These are phyloP conservation scores for Aspergillus cejpii DNA, from an alignment of 2,329 filamentous ascomycete species.

Conservation along the genomic window DNA sequence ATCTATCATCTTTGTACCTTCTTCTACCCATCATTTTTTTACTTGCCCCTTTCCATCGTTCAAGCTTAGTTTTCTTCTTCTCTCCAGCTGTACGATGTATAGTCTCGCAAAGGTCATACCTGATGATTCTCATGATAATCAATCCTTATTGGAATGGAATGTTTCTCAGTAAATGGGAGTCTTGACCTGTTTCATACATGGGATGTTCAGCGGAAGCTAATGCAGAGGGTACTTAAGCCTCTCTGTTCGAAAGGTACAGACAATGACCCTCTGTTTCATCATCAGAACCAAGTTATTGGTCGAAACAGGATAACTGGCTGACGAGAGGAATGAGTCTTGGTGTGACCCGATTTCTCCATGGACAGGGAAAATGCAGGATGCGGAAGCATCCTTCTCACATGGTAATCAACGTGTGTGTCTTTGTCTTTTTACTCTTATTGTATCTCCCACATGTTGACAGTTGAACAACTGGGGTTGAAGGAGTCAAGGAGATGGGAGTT, in stretches of 20 bases:
- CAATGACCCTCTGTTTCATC: background rate
- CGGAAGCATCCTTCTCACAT: background rate
- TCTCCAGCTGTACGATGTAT: conserved; percentile 7
- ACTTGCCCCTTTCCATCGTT: conserved; percentile 8
- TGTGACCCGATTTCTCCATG: background rate
- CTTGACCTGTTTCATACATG: background rate
- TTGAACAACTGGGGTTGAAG: too few relatives aligned
- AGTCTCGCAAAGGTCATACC: conserved; percentile 8
- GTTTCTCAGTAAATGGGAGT: conserved; percentile 10
- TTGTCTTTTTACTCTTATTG: too few relatives aligned
- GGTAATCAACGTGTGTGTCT: background rate
- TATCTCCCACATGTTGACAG: too few relatives aligned
- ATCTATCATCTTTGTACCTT: conserved; percentile 6
- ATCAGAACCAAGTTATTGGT: background rate
- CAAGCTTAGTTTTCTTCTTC: conserved; percentile 5
- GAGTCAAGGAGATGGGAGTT: too few relatives aligned
- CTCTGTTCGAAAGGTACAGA: too few relatives aligned
- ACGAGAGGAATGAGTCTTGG: background rate
- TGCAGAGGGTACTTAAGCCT: too few relatives aligned
- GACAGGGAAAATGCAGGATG: background rate
- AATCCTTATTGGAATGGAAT: conserved; percentile 8
- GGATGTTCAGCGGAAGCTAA: background rate
- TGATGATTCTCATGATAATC: conserved; percentile 20
- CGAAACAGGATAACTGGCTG: background rate
- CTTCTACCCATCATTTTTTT: conserved; percentile 7